phyloP scores from a whole-genome alignment of 2,329 filamentous ascomycete genomes.

The Knufia fluminis region DNA sequence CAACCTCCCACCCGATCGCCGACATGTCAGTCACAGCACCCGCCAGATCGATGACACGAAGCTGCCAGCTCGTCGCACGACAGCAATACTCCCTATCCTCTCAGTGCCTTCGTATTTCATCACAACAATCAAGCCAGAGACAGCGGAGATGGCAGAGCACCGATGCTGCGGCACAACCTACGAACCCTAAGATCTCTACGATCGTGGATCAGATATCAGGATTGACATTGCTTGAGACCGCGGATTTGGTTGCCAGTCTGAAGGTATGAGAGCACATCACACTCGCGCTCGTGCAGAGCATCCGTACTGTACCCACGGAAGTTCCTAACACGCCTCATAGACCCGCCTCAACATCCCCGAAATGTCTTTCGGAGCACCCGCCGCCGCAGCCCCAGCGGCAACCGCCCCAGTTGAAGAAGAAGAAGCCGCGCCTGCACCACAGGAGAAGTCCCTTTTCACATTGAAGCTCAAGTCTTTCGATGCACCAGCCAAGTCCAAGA shows the following conservation, averaged over 20 bases:
- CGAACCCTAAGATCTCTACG: conserved; percentile 80
- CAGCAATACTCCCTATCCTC: conserved; percentile 22
- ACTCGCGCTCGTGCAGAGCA: not conserved
- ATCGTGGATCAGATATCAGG: conserved; percentile 99
- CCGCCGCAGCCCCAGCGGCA: conserved; percentile 53
- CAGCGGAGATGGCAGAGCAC: conserved; percentile 76
- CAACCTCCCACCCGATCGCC: too few species aligned
- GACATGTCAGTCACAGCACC: conserved; percentile 31
- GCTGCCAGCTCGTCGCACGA: conserved; percentile 35
- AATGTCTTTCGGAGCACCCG: conserved; percentile 84
- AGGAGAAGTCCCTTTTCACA: conserved; percentile 95
- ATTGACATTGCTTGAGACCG: conserved; percentile 94
- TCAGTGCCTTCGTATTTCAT: conserved; percentile 32
- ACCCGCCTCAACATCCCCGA: conserved; percentile 95
- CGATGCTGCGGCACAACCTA: conserved; percentile 52
- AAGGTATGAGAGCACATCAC: conserved; percentile 56
- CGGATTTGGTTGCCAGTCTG: conserved; percentile 84
- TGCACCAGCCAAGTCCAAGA: conserved; percentile 82
- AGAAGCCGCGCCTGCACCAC: conserved; percentile 77
- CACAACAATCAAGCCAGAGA: conserved; percentile 25
- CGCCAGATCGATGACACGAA: conserved; percentile 33
- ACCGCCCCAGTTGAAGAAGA: conserved; percentile 56
- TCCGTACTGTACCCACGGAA: not conserved
- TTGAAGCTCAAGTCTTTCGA: conserved; percentile 91
- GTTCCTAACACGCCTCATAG: conserved; percentile 39